phyloP scores from a whole-genome alignment of 495 filamentous ascomycete genomes.

The Pseudomonodictys pantanalensis region DNA sequence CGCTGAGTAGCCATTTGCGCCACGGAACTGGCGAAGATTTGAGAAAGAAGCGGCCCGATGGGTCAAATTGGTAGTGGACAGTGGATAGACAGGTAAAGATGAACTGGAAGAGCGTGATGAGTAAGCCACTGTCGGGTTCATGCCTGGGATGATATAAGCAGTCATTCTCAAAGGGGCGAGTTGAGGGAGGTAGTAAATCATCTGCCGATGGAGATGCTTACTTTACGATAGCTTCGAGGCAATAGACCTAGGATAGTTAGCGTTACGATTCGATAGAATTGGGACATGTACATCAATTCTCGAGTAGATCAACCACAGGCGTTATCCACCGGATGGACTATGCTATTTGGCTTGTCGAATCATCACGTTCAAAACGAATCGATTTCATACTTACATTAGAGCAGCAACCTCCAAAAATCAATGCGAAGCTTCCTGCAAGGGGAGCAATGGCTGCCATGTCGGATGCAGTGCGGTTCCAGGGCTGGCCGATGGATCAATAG shows the following conservation, averaged over 20 bases:
- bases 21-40: slow-evolving; percentile 78
- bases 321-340: no score
- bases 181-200: neutral
- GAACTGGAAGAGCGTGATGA: slow-evolving; percentile 95
- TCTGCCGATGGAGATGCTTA: slow-evolving; percentile 55
- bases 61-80: slow-evolving; percentile 67
- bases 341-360: no score
- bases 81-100: slow-evolving; percentile 69
- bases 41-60: slow-evolving; percentile 64
- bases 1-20: slow-evolving; percentile 79
- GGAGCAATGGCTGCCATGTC: slow-evolving; percentile 30
- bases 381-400: slow-evolving; percentile 71
- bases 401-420: slow-evolving; percentile 98
- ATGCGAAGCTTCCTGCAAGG: slow-evolving; percentile 61
- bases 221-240: slow-evolving; percentile 94
- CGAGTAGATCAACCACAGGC: no score
- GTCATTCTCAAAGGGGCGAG: neutral
- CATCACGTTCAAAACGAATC: no score
- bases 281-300: no score
- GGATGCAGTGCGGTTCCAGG: slow-evolving; percentile 9
- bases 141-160: slow-evolving; percentile 34
- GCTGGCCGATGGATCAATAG: neutral
- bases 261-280: no score
- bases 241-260: slow-evolving; percentile 65
- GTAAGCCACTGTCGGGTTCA: slow-evolving; percentile 51